phyloP scores from a whole-genome alignment of 345 rosid genomes.

The Hypericum perforatum region DNA sequence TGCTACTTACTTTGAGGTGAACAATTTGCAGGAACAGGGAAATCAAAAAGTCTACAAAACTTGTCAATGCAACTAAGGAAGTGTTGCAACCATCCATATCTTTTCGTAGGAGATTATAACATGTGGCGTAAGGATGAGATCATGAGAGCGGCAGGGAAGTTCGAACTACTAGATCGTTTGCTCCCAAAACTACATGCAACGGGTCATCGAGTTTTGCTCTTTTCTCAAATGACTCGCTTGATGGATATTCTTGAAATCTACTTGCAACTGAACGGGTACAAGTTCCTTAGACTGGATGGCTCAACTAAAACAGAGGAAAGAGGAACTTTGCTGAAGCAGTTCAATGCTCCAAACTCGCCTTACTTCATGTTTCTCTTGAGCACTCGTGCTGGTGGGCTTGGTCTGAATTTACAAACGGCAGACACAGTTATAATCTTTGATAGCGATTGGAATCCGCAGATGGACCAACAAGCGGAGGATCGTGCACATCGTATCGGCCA shows the following conservation, averaged over 20 bases:
- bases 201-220: conserved; percentile 83
- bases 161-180: conserved; percentile 91
- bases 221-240: conserved; percentile 97
- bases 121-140: conserved; percentile 85
- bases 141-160: conserved; percentile 91
- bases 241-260: conserved; percentile 89
- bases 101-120: conserved; percentile 71
- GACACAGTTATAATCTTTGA: conserved; percentile 94
- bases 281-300: conserved; percentile 94
- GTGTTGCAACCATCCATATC: conserved; percentile 98
- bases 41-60: conserved; percentile 84
- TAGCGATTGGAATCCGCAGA: conserved; percentile 99
- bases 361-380: conserved; percentile 96
- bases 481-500: conserved; percentile 99
- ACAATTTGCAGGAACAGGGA: conserved; percentile 64
- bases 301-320: conserved; percentile 95
- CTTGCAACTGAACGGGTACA: conserved; percentile 60
- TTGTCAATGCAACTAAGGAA: conserved; percentile 94
- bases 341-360: conserved; percentile 94
- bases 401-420: conserved; percentile 89
- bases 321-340: conserved; percentile 69
- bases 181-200: conserved; percentile 83
- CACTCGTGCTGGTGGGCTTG: conserved; percentile 98
- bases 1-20: background rate
- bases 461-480: conserved; percentile 99